Evolutionary conservation across 257 asterid species (phyloP).

Genomic region (Solanum ahanhuiri): DNA sequence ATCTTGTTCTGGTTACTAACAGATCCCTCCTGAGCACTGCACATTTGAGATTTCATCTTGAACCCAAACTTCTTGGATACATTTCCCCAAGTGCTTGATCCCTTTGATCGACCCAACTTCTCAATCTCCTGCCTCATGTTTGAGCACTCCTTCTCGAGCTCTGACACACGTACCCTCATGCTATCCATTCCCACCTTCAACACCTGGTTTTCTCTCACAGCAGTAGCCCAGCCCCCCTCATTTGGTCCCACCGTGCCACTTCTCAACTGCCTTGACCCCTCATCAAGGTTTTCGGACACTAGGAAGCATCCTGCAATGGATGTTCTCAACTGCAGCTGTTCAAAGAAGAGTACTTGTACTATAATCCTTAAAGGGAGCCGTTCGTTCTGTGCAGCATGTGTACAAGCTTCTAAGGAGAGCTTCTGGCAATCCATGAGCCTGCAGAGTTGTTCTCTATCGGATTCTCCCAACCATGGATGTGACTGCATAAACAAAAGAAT

Average conservation of each 20-base stretch:
- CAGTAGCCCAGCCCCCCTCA: slow-evolving; percentile 60
- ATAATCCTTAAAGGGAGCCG: slow-evolving; percentile 75
- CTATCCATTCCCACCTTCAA: slow-evolving; percentile 96
- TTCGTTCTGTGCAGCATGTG: slow-evolving; percentile 97
- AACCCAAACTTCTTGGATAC: slow-evolving; percentile 82
- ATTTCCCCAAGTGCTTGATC: slow-evolving; percentile 52
- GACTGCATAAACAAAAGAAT: slow-evolving; percentile 55
- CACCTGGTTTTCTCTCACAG: slow-evolving; percentile 89
- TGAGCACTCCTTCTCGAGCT: slow-evolving; percentile 90
- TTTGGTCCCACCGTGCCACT: slow-evolving; percentile 56
- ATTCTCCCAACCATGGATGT: slow-evolving; percentile 84
- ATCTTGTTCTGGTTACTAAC: slow-evolving; percentile 59
- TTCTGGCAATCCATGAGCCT: slow-evolving; percentile 97
- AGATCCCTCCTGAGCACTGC: slow-evolving; percentile 94
- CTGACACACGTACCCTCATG: slow-evolving; percentile 85
- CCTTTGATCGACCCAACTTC: slow-evolving; percentile 66
- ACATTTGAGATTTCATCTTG: slow-evolving; percentile 80
- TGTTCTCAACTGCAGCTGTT: slow-evolving; percentile 86
- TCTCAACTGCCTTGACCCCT: slow-evolving; percentile 80
- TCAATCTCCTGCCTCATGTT: slow-evolving; percentile 78
- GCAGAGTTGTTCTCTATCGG: slow-evolving; percentile 88
- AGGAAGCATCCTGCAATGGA: slow-evolving; percentile 94
- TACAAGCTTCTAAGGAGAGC: slow-evolving; percentile 93
- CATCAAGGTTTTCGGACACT: slow-evolving; percentile 87
- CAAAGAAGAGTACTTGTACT: slow-evolving; percentile 94